These are phyloP conservation scores for Fusarium stilboides DNA, from an alignment of 2,329 filamentous ascomycete genomes.

Conservation along the genomic window DNA sequence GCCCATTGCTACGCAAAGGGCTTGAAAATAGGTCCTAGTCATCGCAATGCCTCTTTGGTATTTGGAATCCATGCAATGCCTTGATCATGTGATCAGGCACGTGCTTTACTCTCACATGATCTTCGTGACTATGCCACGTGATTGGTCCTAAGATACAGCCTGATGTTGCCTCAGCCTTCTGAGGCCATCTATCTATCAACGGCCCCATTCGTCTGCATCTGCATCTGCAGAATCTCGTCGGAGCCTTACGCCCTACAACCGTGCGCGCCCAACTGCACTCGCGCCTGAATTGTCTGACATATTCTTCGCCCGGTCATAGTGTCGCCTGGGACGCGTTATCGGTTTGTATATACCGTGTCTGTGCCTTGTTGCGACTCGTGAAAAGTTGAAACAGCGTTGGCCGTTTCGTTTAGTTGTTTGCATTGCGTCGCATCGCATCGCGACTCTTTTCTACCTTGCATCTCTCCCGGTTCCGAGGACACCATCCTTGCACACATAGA, in stretches of 20 bases:
- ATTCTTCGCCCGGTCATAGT: constrained; percentile 41
- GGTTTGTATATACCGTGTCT: constrained; percentile 45
- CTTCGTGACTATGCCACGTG: constrained; percentile 12
- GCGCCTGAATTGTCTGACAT: constrained; percentile 44
- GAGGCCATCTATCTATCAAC: constrained; percentile 40
- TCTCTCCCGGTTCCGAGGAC: constrained; percentile 21
- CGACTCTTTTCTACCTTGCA: constrained; percentile 19
- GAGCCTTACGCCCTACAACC: constrained; percentile 48
- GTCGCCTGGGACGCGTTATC: constrained; percentile 39
- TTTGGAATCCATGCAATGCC: fast-evolving
- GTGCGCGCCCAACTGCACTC: constrained; percentile 50
- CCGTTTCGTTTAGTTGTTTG: constrained; percentile 41
- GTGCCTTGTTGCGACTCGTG: constrained; percentile 45
- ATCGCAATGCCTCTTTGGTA: neutral
- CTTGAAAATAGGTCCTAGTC: constrained; percentile 22
- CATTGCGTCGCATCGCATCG: constrained; percentile 29
- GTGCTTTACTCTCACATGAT: neutral
- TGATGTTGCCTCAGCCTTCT: constrained; percentile 46
- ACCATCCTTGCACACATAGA: constrained; percentile 28
- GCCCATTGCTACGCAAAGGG: neutral
- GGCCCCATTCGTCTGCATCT: constrained; percentile 45
- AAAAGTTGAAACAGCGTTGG: constrained; percentile 41
- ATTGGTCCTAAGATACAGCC: constrained; percentile 33
- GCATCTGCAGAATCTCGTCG: constrained; percentile 43
- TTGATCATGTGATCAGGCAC: neutral